Percentiles rank a stretch among this genome's conserved stretches.
Conservation (phyloP, 2,329 filamentous ascomycete species). For the Fusarium circinatum region DNA sequence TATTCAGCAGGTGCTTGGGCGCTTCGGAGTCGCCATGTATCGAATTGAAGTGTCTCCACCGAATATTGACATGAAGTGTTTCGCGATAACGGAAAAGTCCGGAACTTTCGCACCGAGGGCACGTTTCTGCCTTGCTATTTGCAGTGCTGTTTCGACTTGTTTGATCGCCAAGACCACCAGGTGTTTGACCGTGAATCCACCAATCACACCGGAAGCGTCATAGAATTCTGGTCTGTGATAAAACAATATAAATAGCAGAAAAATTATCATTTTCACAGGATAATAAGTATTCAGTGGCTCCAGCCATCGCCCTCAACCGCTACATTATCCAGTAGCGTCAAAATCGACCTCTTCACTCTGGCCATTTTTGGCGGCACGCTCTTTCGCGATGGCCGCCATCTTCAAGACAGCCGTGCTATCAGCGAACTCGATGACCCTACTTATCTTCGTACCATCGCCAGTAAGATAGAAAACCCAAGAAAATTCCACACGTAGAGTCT, state of each 20-base stretch:
- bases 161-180: not conserved
- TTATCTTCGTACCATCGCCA: slow-evolving; percentile 21
- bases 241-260: not conserved
- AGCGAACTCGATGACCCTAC: slow-evolving; percentile 25
- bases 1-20: not conserved
- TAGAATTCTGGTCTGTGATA: not conserved
- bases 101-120: not conserved
- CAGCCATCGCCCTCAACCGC: not conserved
- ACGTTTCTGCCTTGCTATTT: not conserved
- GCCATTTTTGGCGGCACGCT: not conserved
- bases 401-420: not conserved
- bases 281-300: not conserved
- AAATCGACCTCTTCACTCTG: not conserved
- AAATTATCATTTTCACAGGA: not conserved
- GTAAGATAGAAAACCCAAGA: slow-evolving; percentile 18
- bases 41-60: not conserved
- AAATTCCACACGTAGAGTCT: slow-evolving; percentile 3
- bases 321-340: not conserved
- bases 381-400: slow-evolving; percentile 5
- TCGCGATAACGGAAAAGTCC: not conserved
- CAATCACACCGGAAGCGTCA: not conserved
- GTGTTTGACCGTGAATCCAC: not conserved
- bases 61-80: not conserved
- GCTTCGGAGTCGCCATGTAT: not conserved
- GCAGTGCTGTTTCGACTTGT: not conserved